A percentile compares a stretch with the other conserved stretches of the same genome.
Conservation (phyloP, 495 filamentous ascomycete genomes). For the Penicillium flavigenum region DNA sequence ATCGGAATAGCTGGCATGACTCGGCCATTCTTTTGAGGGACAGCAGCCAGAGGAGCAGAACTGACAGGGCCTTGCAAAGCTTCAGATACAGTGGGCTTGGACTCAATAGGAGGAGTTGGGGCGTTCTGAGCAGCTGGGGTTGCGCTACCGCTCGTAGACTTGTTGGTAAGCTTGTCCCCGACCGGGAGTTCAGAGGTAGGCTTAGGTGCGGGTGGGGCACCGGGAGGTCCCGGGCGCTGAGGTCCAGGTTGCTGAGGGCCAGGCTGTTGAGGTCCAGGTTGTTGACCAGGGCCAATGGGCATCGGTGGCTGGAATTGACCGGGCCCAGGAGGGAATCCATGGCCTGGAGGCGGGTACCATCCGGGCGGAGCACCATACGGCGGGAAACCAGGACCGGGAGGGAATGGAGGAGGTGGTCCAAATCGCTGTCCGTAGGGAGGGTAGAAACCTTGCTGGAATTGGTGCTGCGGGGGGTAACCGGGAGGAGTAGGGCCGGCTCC, state of each 20-base stretch:
- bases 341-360: conserved; percentile 79
- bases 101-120: conserved; percentile 61
- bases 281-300: conserved; percentile 48
- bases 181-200: conserved; percentile 46
- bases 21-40: conserved; percentile 58
- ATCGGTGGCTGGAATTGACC: conserved; percentile 57
- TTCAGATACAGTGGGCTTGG: conserved; percentile 59
- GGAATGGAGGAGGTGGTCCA: conserved; percentile 60
- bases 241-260: conserved; percentile 43
- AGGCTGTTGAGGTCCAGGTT: neutral
- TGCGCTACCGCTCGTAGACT: conserved; percentile 35
- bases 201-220: conserved; percentile 32
- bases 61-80: conserved; percentile 53
- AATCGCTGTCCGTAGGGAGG: conserved; percentile 57
- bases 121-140: conserved; percentile 44
- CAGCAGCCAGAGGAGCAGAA: conserved; percentile 39
- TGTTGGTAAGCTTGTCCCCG: conserved; percentile 37
- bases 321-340: conserved; percentile 67
- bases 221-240: conserved; percentile 40
- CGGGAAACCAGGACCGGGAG: conserved; percentile 37
- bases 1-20: conserved; percentile 70
- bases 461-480: conserved; percentile 53
- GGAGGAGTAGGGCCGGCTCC: conserved; percentile 44
- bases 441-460: conserved; percentile 47
- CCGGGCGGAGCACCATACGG: conserved; percentile 66